Evolutionary conservation across 192 early-diverging fungal species (phyloP).

Genomic region (Backusella liffmaniae): DNA sequence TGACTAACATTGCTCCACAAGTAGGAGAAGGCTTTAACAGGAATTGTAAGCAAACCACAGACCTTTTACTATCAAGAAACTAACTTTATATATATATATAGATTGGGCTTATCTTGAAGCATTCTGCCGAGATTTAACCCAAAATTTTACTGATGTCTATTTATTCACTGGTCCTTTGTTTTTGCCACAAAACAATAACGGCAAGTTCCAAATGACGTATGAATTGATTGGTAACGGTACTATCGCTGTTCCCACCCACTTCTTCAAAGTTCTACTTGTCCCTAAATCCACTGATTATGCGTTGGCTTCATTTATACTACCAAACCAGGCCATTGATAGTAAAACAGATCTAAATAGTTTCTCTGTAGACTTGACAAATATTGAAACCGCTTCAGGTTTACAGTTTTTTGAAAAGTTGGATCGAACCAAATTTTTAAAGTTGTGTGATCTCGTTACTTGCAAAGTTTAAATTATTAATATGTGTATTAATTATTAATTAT

Average conservation of each 20-base stretch:
- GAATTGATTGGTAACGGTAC: constrained; percentile 27
- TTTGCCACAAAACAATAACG: constrained; percentile 37
- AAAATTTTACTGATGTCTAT: constrained; percentile 49
- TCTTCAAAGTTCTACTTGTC: constrained; percentile 43
- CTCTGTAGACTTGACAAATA: constrained; percentile 62
- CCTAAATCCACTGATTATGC: constrained; percentile 39
- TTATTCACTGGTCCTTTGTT: constrained; percentile 56
- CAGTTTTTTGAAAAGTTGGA: constrained; percentile 50
- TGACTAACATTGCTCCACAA: constrained; percentile 35
- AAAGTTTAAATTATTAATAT: neutral
- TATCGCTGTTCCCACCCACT: constrained; percentile 60
- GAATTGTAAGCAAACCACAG: constrained; percentile 28
- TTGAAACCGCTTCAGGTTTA: constrained; percentile 67
- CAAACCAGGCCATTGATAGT: constrained; percentile 68
- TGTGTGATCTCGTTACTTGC: constrained; percentile 16
- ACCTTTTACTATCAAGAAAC: neutral
- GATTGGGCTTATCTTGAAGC: constrained; percentile 58
- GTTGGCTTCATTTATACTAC: constrained; percentile 74
- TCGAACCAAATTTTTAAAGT: constrained; percentile 1
- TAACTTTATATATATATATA: neutral
- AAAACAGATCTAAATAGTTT: constrained; percentile 60
- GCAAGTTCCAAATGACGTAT: constrained; percentile 10
- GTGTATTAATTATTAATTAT: neutral
- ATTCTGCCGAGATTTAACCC: constrained; percentile 42
- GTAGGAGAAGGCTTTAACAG: constrained; percentile 52